Percentiles rank a stretch among this genome's conserved stretches.
Conservation (phyloP, 1,284 basidiomycete genomes). For the Ustilago curta region DNA sequence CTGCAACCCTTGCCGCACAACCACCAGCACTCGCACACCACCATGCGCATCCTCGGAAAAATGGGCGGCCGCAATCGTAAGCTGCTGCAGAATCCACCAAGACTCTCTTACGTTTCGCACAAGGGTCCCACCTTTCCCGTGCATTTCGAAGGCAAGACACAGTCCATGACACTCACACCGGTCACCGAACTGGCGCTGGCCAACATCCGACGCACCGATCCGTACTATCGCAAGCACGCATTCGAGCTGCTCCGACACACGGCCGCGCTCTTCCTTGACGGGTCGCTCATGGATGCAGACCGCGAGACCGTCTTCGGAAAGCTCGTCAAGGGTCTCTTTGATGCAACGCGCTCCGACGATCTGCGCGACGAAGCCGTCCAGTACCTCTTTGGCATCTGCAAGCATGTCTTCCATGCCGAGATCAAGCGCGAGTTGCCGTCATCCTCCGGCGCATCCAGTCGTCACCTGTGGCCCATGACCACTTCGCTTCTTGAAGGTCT, state of each 20-base stretch:
- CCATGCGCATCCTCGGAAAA: conserved; percentile 96
- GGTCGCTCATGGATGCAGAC: conserved; percentile 74
- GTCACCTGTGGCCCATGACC: conserved; percentile 74
- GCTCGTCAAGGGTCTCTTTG: conserved; percentile 79
- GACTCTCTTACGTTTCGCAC: conserved; percentile 75
- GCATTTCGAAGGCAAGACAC: conserved; percentile 63
- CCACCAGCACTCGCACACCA: conserved; percentile 92
- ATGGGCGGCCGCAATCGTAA: conserved; percentile 93
- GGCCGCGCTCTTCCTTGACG: conserved; percentile 79
- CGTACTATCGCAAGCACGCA: conserved; percentile 79
- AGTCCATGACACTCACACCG: conserved; percentile 79
- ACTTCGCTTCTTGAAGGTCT: conserved; percentile 64
- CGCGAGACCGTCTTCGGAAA: conserved; percentile 79
- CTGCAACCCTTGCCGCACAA: conserved; percentile 90
- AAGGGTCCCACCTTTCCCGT: conserved; percentile 48
- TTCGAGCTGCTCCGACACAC: conserved; percentile 83
- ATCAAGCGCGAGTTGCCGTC: conserved; percentile 70
- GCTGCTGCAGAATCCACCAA: conserved; percentile 80
- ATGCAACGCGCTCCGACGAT: conserved; percentile 80
- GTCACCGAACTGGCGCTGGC: conserved; percentile 79
- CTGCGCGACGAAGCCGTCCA: conserved; percentile 78
- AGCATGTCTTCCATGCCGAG: conserved; percentile 75
- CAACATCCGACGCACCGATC: conserved; percentile 76
- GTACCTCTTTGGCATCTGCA: conserved; percentile 78
- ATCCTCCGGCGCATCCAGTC: conserved; percentile 71